Base-by-base conservation (phyloP, 176 grass and related monocot genomes). In the Oryza brachyantha region DNA sequence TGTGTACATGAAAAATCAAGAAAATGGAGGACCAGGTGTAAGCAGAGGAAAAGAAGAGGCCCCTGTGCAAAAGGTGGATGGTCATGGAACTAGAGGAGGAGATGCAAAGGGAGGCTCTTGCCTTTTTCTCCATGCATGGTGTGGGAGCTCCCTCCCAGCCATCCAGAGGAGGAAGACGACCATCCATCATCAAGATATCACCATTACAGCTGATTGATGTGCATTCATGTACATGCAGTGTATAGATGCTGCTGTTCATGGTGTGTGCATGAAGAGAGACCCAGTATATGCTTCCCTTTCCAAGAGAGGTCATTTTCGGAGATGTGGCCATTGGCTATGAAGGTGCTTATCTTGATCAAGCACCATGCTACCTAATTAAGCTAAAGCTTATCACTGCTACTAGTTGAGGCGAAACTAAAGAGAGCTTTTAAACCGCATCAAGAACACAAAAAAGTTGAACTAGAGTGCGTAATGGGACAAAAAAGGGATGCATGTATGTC, bases 11-110 rank as follows among this genome's bases (percentile, higher is more conserved):
- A 50, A 64, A 67, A 67, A 28, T 2, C 48, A 75, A 35, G 9
- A 84, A 52, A 83, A 72, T 83, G 11, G 79, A 83, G 24, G 38
- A 45, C 60, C 74, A 83, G 3, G 48, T 31, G 60, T 68, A 70
- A 61, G 70, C 48, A 78, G 74, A 70, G 61, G 68, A 73, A 83
- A 78, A 66, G 1, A 69, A 81, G 64, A 83, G 61, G 28, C 13
- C 63, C 9, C 63, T 68, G 61, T 68, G 19, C 37, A 68, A 32
- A 84, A 74, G 66, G 68, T 74, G 46, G 46, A 29, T 34, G 12
- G 28, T 73, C 29, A 61, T 50, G 69, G 38, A 66, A 83, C 80
- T 72, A 73, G 86, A 74, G 80, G 80, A 50, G 37, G 80, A 79
- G 29, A 79, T 66, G 61, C 29, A 68, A 88, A 1, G 37, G 86